Evolutionary conservation across 192 early-diverging fungal genomes (phyloP), one percentile per base, ranked within the genome.

Genomic region (Mortierella claussenii): DNA sequence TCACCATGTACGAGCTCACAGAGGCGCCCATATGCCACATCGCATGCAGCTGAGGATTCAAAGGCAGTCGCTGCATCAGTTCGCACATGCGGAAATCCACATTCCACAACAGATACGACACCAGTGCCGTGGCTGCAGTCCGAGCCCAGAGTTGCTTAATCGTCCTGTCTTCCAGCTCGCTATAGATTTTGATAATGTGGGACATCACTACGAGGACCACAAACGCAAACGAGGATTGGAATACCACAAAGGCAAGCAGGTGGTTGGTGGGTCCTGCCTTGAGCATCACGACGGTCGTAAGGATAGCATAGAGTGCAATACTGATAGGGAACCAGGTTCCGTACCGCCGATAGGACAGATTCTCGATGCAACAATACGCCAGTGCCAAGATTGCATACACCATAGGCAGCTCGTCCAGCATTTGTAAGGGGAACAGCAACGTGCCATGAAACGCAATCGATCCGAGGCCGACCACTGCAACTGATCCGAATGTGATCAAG

Each of bases 371-470:
- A 18, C 68, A 79, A 31, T 79, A 79, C 26, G 68, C 58, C n/a
- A 69, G 28, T 11, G 63, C 36, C 20, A 70, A 32, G 24, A 79
- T 43, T 46, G 57, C 65, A 40, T 70, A 79, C 2, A 79, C 61
- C 78, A 79, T 79, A 9, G 78, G 78, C 7, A 79, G 52, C 48
- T 70, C 68, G 44, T 79, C 78, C 51, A 79, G 43, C 62, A 70
- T 65, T 31, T 79, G 62, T 17, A 70, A 28, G 1, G 68, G 78
- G n/a, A 65, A 79, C 12, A 65, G 28, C 6, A 79, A 32, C 20
- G 68, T 70, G 7, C 68, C 78, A 34, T 79, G 78, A 48, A 70
- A 79, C 9, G 68, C 61, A 48, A 70, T 66, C 1, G 78, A 79
- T 13, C 78, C 78, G 13, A 79, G 27, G 1, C 78, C 78, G 23